phyloP scores from a whole-genome alignment of 768 basidiomycete species.

The Floccularia luteovirens region DNA sequence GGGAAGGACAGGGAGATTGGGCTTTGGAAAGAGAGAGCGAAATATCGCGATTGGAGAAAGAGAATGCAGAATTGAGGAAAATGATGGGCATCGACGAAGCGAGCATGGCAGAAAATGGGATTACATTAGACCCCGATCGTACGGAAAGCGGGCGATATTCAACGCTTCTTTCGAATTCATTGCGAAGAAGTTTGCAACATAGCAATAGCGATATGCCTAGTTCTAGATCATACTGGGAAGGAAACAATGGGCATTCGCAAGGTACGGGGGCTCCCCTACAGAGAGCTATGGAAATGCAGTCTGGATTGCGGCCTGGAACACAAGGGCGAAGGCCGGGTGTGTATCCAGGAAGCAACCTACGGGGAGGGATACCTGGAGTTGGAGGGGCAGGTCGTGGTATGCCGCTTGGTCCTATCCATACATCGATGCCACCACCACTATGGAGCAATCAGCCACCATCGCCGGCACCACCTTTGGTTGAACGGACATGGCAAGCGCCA shows the following conservation, averaged over 20 bases:
- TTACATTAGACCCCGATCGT: slow-evolving; percentile 43
- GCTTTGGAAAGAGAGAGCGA: slow-evolving; percentile 83
- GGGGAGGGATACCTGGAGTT: slow-evolving; percentile 24
- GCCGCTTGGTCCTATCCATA: slow-evolving; percentile 16
- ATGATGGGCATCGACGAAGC: slow-evolving; percentile 68
- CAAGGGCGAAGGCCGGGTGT: slow-evolving; percentile 50
- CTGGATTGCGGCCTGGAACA: slow-evolving; percentile 42
- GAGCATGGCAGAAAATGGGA: slow-evolving; percentile 42
- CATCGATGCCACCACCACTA: slow-evolving; percentile 16
- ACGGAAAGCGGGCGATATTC: slow-evolving; percentile 31
- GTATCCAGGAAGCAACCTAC: slow-evolving; percentile 40
- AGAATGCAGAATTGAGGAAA: slow-evolving; percentile 75
- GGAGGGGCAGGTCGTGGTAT: slow-evolving; percentile 17
- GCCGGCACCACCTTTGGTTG: slow-evolving; percentile 31
- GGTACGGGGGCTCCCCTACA: slow-evolving; percentile 29
- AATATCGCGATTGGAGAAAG: slow-evolving; percentile 71
- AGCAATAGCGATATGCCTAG: slow-evolving; percentile 13
- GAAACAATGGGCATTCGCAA: slow-evolving; percentile 18
- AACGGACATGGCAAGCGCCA: slow-evolving; percentile 36
- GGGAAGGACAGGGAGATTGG: slow-evolving; percentile 62
- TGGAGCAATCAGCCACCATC: slow-evolving; percentile 34
- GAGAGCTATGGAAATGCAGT: slow-evolving; percentile 42
- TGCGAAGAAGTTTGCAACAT: slow-evolving; percentile 17
- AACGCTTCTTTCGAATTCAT: slow-evolving; percentile 23
- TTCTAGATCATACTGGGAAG: slow-evolving; percentile 19